Conservation (phyloP, 1,139 yeast species). For the Hemisphaericaspora lyxosophila region DNA sequence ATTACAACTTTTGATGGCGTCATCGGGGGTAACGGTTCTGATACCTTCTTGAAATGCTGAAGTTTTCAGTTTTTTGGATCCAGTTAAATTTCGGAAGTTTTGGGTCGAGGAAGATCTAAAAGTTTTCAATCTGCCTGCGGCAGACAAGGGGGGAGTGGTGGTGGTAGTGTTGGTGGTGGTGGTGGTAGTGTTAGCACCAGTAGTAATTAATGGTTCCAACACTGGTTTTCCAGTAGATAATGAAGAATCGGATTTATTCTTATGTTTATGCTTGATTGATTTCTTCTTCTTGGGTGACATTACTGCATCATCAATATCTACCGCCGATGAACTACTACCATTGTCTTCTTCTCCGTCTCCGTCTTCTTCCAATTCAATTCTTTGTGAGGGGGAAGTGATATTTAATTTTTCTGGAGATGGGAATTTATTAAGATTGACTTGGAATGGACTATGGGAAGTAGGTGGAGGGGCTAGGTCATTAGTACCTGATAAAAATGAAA, state of each 20-base stretch:
- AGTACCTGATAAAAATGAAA: conserved; percentile 41
- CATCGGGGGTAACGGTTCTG: conserved; percentile 69
- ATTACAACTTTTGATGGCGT: conserved; percentile 73
- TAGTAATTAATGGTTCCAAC: not conserved
- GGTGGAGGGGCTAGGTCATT: conserved; percentile 5
- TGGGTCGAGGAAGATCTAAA: conserved; percentile 46
- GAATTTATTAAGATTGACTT: not conserved
- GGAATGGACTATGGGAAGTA: not conserved
- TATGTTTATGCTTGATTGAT: conserved; percentile 11
- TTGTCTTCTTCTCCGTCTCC: no score
- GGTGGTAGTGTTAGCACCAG: not conserved
- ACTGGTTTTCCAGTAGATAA: not conserved
- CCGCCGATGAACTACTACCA: conserved; percentile 11
- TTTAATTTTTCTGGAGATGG: not conserved
- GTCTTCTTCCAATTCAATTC: not conserved
- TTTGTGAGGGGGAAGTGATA: not conserved
- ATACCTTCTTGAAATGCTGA: conserved; percentile 96
- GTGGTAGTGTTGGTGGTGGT: conserved; percentile 8
- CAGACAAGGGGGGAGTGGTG: conserved; percentile 12
- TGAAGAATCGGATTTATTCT: not conserved
- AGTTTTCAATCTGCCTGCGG: conserved; percentile 35
- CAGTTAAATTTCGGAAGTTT: conserved; percentile 43
- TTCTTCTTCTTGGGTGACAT: conserved; percentile 42
- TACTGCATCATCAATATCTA: conserved; percentile 34
- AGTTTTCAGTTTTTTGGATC: conserved; percentile 62